Evolutionary conservation across 768 basidiomycete genomes (phyloP).

Genomic region (Termitomyces sp.): DNA sequence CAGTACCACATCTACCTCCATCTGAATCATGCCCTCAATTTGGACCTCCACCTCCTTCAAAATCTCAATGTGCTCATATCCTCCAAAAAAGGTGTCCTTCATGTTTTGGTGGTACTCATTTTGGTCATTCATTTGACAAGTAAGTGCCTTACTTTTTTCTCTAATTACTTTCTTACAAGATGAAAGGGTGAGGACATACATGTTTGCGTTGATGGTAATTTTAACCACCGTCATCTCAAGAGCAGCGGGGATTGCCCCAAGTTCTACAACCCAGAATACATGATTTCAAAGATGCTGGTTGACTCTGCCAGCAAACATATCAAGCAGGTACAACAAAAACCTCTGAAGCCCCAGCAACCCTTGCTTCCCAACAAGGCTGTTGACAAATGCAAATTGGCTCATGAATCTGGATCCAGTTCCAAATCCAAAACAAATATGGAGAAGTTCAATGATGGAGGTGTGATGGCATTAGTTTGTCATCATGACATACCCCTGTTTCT

Average conservation of each 20-base stretch:
- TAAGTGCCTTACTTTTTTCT: no score
- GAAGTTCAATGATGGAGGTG: constrained; percentile 27
- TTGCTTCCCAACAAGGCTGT: constrained; percentile 29
- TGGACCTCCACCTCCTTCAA: no score
- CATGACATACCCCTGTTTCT: constrained; percentile 33
- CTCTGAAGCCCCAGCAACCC: background rate
- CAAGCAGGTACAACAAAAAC: constrained; percentile 14
- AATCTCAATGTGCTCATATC: no score
- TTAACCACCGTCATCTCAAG: constrained; percentile 27
- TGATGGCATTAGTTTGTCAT: constrained; percentile 35
- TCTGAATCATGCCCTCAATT: no score
- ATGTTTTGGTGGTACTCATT: no score
- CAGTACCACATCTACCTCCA: no score
- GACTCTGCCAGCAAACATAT: constrained; percentile 29
- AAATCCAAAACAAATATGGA: constrained; percentile 16
- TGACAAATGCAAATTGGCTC: constrained; percentile 30
- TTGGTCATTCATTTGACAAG: no score
- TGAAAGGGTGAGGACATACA: constrained; percentile 36
- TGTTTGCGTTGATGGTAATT: constrained; percentile 12
- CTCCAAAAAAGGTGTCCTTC: no score
- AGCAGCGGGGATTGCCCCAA: constrained; percentile 26
- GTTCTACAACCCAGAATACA: constrained; percentile 27
- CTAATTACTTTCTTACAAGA: no score
- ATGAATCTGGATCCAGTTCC: constrained; percentile 25
- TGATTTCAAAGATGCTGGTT: constrained; percentile 31